A percentile compares a stretch with the other conserved stretches of the same genome.
Conservation (phyloP, 2,329 filamentous ascomycete genomes). For the Raffaelea arxii region DNA sequence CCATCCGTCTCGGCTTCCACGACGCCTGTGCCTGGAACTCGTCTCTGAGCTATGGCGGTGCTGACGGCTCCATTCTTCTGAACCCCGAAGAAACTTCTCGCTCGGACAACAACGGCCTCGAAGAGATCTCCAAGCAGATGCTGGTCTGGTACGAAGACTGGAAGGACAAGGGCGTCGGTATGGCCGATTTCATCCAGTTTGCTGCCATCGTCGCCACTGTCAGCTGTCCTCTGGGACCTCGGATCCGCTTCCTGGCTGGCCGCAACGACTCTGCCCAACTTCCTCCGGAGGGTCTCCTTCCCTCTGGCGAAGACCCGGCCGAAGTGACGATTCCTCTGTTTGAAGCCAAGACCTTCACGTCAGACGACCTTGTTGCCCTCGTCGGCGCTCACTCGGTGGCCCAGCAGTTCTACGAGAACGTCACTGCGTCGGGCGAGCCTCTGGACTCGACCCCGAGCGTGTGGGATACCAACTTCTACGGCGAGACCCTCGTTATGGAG, state of each 20-base stretch:
- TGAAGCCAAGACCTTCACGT: conserved; percentile 37
- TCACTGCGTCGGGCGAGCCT: conserved; percentile 23
- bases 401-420: conserved; percentile 35
- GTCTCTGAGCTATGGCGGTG: conserved; percentile 20
- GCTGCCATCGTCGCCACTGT: conserved; percentile 36
- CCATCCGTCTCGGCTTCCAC: conserved; percentile 36
- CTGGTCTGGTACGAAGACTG: conserved; percentile 28
- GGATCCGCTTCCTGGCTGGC: conserved; percentile 38
- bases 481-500: conserved; percentile 23
- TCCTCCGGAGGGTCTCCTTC: conserved; percentile 33
- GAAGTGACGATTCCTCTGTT: conserved; percentile 36
- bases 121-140: conserved; percentile 27
- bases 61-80: conserved; percentile 35
- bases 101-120: conserved; percentile 35
- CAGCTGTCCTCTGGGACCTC: conserved; percentile 41
- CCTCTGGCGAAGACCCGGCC: conserved; percentile 27
- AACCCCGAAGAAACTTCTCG: conserved; percentile 27
- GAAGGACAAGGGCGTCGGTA: conserved; percentile 27
- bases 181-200: conserved; percentile 45
- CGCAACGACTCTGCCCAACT: conserved; percentile 31
- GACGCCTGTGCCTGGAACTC: conserved; percentile 33
- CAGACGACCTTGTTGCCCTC: conserved; percentile 41
- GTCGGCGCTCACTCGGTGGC: conserved; percentile 43
- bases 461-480: conserved; percentile 42
- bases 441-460: conserved; percentile 38